These are phyloP conservation scores for Hygrophorus russula DNA, from an alignment of 768 basidiomycete genomes.

Conservation along the genomic window DNA sequence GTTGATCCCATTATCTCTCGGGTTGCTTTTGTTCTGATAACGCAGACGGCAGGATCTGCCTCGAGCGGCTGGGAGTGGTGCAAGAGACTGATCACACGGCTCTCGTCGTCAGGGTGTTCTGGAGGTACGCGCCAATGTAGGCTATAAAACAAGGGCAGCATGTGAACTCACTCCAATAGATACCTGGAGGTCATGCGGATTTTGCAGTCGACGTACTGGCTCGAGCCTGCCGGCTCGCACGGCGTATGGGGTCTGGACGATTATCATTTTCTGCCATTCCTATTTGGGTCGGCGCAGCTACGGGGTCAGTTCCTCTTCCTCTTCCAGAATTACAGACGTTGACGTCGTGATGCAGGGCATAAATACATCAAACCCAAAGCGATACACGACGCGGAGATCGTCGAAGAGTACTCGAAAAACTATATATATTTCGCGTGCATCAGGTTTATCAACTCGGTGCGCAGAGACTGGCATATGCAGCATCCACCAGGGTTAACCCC, in stretches of 20 bases:
- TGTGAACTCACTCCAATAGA: slow-evolving; percentile 30
- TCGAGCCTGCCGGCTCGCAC: slow-evolving; percentile 98
- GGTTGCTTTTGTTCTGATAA: not conserved
- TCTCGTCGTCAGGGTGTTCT: slow-evolving; percentile 79
- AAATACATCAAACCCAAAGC: slow-evolving; percentile 86
- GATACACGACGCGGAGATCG: slow-evolving; percentile 83
- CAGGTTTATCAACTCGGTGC: slow-evolving; percentile 86
- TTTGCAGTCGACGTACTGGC: slow-evolving; percentile 91
- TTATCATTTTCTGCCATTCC: slow-evolving; percentile 90
- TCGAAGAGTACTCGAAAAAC: slow-evolving; percentile 83
- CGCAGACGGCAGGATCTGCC: slow-evolving; percentile 57
- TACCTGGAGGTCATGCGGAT: slow-evolving; percentile 76
- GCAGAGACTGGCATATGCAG: slow-evolving; percentile 14
- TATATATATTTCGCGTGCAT: slow-evolving; percentile 99
- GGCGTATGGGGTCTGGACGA: slow-evolving; percentile 98
- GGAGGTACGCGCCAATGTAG: slow-evolving; percentile 44
- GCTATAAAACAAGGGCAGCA: not conserved
- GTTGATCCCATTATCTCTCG: slow-evolving; percentile 17
- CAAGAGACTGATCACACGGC: slow-evolving; percentile 54
- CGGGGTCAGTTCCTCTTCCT: slow-evolving; percentile 26
- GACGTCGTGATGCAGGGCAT: slow-evolving; percentile 43
- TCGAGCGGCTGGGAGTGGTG: slow-evolving; percentile 61
- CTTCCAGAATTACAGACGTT: not conserved
- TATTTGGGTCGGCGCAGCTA: slow-evolving; percentile 79
- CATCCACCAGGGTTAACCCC: not conserved